Conservation (phyloP, 805 yeast genomes). For the Torulaspora maleeae region DNA sequence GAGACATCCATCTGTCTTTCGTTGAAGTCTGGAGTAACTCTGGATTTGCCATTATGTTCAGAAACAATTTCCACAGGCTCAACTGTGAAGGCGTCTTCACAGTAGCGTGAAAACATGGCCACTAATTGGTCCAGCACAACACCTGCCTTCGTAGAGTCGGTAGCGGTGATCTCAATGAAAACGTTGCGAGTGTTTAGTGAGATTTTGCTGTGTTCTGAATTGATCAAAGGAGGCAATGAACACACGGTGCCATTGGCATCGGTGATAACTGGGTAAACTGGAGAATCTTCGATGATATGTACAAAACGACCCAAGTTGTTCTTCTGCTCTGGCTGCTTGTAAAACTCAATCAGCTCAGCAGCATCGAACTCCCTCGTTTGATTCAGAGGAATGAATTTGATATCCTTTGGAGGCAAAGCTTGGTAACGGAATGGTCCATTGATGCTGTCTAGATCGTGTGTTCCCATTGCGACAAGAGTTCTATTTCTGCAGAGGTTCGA, state of each 20-base stretch:
- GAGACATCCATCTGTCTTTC: constrained; percentile 72
- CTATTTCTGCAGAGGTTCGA: constrained; percentile 94
- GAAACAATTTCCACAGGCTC: constrained; percentile 88
- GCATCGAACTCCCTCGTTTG: constrained; percentile 71
- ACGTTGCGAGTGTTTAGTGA: constrained; percentile 79
- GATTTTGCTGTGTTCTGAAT: constrained; percentile 86
- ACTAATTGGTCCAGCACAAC: constrained; percentile 87
- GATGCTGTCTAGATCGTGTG: constrained; percentile 85
- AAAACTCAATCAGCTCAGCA: constrained; percentile 75
- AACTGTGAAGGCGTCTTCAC: constrained; percentile 71
- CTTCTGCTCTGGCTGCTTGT: constrained; percentile 62
- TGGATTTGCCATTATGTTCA: constrained; percentile 69
- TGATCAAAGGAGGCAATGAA: constrained; percentile 95
- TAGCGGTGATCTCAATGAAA: constrained; percentile 90
- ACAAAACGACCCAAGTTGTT: constrained; percentile 85
- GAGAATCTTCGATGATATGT: constrained; percentile 81
- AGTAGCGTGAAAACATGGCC: constrained; percentile 92
- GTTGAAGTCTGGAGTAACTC: constrained; percentile 68
- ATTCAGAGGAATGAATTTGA: constrained; percentile 71
- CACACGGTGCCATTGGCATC: constrained; percentile 74
- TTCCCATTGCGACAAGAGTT: constrained; percentile 96
- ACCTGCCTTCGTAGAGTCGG: constrained; percentile 91
- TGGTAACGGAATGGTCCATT: constrained; percentile 82
- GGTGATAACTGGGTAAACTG: constrained; percentile 84
- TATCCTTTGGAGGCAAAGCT: constrained; percentile 72